phyloP scores from a whole-genome alignment of 1,139 yeast species.

The Hyphopichia fennica region DNA sequence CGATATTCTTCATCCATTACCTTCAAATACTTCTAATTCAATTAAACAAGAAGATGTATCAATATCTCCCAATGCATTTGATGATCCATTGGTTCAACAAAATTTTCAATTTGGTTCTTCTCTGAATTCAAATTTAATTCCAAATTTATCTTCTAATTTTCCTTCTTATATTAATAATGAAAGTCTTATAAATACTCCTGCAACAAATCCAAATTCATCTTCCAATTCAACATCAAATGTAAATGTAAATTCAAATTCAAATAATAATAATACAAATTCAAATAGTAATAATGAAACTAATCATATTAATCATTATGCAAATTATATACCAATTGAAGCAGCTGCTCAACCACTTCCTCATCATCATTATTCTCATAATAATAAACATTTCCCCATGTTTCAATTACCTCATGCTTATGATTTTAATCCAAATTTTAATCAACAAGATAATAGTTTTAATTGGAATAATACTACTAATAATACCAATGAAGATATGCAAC shows the following conservation, averaged over 20 bases:
- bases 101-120: too few relatives aligned
- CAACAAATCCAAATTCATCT: not conserved
- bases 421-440: not conserved
- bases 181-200: not conserved
- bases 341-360: constrained; percentile 4
- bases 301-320: constrained; percentile 15
- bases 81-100: not conserved
- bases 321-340: constrained; percentile 18
- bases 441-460: not conserved
- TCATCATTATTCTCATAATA: not conserved
- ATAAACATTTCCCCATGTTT: not conserved
- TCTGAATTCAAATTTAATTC: not conserved
- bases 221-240: not conserved
- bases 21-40: constrained; percentile 6
- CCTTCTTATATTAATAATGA: not conserved
- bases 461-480: not conserved
- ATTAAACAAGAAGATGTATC: constrained; percentile 22
- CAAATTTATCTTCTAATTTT: not conserved
- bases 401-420: constrained; percentile 2
- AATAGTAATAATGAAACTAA: not conserved
- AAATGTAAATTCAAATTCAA: not conserved
- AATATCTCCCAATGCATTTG: too few relatives aligned
- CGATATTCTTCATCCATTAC: constrained; percentile 34
- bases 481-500: not conserved
- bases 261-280: not conserved